Base-by-base conservation (phyloP, 2,329 filamentous ascomycete species). In the Cercospora sp. region DNA sequence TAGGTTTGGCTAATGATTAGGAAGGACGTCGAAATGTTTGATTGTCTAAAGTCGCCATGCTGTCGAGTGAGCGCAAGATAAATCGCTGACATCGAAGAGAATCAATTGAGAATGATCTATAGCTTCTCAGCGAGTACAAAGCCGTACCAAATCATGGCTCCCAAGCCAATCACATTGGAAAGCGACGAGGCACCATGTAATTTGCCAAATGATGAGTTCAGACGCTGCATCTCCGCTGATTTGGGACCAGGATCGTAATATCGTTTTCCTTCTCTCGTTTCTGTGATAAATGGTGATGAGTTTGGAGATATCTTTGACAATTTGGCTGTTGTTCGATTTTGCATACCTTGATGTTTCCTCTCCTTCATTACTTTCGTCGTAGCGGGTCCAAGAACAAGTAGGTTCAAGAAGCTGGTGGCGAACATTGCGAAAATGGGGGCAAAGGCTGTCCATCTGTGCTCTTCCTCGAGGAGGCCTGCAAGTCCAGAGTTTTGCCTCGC, bases 231-330 rank as follows among this genome's bases (percentile, higher is more conserved):
- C 82, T 94, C 92, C 73, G 89, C 85, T 5, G 91, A 95, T 75
- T 97, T 92, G 45, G 93, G 91, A 0, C 89, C 86, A 63, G 87
- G 82, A 71, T 97, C 93, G 75, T 91, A 91, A 79, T 89, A 92
- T 78, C 91, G 91, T 85, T 97, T 97, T 64, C 93, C 93, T 78
- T 97, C 94, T 75, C 90, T 89, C 69, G 90, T 93, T 84, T 94
- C 94, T 86, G 67, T 20, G 33, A 48, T 10, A 3, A n/a, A 23
- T 18, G 30, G 9, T 12, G 7, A 53, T 55, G 30, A 55, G 53
- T 68, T 53, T 63, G 63, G 45, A 70, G 26, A 6, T 23, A 10
- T 6, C 9, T 61, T 13, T 1, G 5, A 28, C n/a, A 40, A 16
- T 36, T 20, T 64, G 23, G 45, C 26, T 16, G 18, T 62, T 6